Conservation (phyloP, 257 asterid genomes). For the Handroanthus guayacan region DNA sequence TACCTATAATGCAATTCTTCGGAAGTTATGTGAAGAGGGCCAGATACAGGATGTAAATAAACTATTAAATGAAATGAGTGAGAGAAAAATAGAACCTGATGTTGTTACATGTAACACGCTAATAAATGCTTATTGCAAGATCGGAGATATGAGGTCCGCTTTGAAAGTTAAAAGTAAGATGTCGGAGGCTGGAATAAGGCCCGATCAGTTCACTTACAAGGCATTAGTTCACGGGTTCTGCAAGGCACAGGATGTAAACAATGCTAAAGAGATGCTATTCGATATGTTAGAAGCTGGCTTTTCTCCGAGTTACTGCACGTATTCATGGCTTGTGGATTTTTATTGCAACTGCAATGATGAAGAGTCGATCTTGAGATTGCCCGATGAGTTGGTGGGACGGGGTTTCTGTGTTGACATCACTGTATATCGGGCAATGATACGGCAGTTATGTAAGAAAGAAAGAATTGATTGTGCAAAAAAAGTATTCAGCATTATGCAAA, state of each 20-base stretch:
- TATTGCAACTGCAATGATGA: conserved; percentile 61
- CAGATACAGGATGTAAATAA: conserved; percentile 70
- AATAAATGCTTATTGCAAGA: conserved; percentile 87
- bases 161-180: conserved; percentile 68
- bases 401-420: conserved; percentile 73
- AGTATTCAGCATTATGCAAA: conserved; percentile 62
- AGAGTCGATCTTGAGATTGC: conserved; percentile 55
- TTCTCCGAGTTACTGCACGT: conserved; percentile 62
- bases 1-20: conserved; percentile 79
- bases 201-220: conserved; percentile 81
- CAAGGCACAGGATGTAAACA: conserved; percentile 55
- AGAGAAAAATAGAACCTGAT: conserved; percentile 71
- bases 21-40: conserved; percentile 84
- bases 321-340: conserved; percentile 76
- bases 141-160: conserved; percentile 81
- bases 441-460: conserved; percentile 74
- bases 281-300: conserved; percentile 71
- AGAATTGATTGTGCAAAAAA: conserved; percentile 65
- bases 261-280: conserved; percentile 65
- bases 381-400: conserved; percentile 61
- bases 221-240: conserved; percentile 86
- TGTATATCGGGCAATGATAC: conserved; percentile 71
- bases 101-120: conserved; percentile 84
- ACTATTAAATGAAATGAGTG: conserved; percentile 72
- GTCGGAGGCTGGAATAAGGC: conserved; percentile 76